Evolutionary conservation across 2,329 filamentous ascomycete species (phyloP).

Genomic region (Xylaria sp.): DNA sequence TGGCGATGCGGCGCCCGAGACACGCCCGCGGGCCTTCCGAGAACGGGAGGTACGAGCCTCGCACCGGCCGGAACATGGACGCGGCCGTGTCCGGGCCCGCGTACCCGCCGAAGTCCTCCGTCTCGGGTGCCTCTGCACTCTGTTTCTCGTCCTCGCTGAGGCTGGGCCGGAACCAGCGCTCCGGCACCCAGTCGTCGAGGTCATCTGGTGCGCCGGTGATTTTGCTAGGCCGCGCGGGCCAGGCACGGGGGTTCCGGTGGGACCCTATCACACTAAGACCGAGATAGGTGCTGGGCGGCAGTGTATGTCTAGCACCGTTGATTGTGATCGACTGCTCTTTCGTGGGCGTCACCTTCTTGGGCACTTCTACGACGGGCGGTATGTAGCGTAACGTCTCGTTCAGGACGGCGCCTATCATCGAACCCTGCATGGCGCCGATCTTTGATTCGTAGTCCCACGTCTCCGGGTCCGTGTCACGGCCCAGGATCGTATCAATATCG

Average conservation of each 20-base stretch:
- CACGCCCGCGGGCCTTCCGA: constrained; percentile 67
- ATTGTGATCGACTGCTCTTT: constrained; percentile 68
- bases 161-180: constrained; percentile 64
- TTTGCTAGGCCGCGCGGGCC: constrained; percentile 66
- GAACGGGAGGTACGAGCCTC: constrained; percentile 68
- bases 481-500: constrained; percentile 75
- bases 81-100: constrained; percentile 69
- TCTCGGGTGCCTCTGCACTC: constrained; percentile 27
- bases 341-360: constrained; percentile 67
- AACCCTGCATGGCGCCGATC: constrained; percentile 73
- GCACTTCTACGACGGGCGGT: constrained; percentile 77
- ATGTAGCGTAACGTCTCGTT: constrained; percentile 81
- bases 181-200: constrained; percentile 67
- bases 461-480: constrained; percentile 61
- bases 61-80: constrained; percentile 67
- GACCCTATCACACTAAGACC: constrained; percentile 65
- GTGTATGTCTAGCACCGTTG: constrained; percentile 57
- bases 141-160: constrained; percentile 36
- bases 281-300: constrained; percentile 66
- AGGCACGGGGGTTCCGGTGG: constrained; percentile 78
- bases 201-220: constrained; percentile 51
- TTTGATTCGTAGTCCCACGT: constrained; percentile 78
- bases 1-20: constrained; percentile 66
- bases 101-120: constrained; percentile 67
- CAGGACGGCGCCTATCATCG: constrained; percentile 78